Evolutionary conservation across 345 rosid species (phyloP).

Genomic region (Leavenworthia alabamica): DNA sequence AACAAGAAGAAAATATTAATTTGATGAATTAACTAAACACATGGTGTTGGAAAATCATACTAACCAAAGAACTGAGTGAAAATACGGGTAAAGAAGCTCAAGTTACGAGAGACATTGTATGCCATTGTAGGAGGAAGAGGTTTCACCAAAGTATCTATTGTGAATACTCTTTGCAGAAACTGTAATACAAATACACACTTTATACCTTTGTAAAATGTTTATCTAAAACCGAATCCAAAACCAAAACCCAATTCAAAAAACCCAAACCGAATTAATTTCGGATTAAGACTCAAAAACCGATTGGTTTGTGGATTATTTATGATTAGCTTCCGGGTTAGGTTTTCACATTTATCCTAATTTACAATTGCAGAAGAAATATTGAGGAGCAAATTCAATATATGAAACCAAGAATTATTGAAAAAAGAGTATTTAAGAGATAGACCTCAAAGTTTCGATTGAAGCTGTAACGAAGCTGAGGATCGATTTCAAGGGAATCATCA

Average conservation of each 20-base stretch:
- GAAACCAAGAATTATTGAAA: neutral
- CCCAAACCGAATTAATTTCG: no score
- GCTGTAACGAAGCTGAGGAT: constrained; percentile 96
- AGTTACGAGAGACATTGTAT: constrained; percentile 78
- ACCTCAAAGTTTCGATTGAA: constrained; percentile 91
- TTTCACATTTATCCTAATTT: no score
- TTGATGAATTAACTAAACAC: no score
- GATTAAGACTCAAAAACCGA: no score
- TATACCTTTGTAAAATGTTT: neutral
- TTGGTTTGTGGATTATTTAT: no score
- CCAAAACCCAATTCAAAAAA: no score
- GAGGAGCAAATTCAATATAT: neutral
- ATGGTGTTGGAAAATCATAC: constrained; percentile 12
- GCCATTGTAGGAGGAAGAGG: constrained; percentile 95
- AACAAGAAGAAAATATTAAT: neutral
- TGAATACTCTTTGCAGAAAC: constrained; percentile 89
- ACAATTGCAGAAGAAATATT: no score
- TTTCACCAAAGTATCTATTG: constrained; percentile 86
- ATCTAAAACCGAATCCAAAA: no score
- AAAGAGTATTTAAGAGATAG: neutral
- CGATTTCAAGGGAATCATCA: constrained; percentile 58
- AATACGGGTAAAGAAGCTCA: constrained; percentile 92
- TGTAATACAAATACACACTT: constrained; percentile 23
- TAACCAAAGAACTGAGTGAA: constrained; percentile 97
- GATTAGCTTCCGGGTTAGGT: no score